phyloP scores from a whole-genome alignment of 148 eudicot species.

The Dianthus caryophyllus region DNA sequence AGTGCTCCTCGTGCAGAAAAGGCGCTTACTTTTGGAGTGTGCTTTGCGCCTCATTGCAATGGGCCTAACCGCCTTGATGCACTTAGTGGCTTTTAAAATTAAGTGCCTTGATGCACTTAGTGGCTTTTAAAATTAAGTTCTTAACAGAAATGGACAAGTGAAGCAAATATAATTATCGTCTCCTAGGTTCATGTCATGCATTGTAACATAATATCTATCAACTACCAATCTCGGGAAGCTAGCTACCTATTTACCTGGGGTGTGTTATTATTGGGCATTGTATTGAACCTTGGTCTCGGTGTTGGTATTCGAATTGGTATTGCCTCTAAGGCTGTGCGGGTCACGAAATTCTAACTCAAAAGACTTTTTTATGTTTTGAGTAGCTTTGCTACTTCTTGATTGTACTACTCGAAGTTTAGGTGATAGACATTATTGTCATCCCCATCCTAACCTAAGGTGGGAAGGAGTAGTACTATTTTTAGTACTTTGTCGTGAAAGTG shows the following conservation, averaged over 20 bases:
- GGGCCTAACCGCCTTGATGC: not conserved
- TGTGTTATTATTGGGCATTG: not conserved
- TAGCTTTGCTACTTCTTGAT: not conserved
- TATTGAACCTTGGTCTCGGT: not conserved
- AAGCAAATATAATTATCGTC: not conserved
- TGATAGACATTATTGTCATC: not conserved
- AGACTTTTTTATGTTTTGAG: not conserved
- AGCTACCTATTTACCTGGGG: not conserved
- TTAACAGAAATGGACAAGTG: not conserved
- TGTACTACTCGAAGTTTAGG: not conserved
- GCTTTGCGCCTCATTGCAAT: not conserved
- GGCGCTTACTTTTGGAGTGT: not conserved
- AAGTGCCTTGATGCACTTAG: not conserved
- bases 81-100: not conserved
- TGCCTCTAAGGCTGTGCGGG: not conserved
- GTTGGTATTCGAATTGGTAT: not conserved
- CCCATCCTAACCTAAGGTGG: not conserved
- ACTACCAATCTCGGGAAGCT: not conserved
- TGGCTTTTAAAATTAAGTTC: not conserved
- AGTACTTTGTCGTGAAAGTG: not conserved
- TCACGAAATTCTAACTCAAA: too few species aligned
- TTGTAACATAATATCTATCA: not conserved
- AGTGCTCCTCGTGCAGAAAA: not conserved
- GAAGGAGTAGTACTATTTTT: not conserved
- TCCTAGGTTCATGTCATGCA: not conserved